These are phyloP conservation scores for Hericium erinaceus DNA, from an alignment of 768 basidiomycete genomes.

Conservation along the genomic window DNA sequence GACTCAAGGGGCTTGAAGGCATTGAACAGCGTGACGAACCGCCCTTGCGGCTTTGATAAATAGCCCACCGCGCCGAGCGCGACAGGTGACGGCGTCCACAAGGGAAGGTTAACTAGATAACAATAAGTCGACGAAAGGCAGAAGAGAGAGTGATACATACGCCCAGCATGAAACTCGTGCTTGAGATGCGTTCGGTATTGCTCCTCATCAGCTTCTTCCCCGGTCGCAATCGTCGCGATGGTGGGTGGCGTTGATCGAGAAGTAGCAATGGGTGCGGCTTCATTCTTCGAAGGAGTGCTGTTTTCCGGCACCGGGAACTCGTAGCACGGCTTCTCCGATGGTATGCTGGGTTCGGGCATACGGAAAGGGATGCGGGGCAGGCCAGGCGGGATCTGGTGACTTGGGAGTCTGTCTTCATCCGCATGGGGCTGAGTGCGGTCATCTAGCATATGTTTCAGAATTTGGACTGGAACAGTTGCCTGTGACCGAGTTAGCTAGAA, in stretches of 20 bases:
- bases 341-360: not conserved
- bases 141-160: not conserved
- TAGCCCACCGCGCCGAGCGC: not conserved
- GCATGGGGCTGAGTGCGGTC: not conserved
- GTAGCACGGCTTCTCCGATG: not conserved
- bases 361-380: not conserved
- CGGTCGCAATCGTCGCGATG: not conserved
- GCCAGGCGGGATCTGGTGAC: not conserved
- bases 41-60: not conserved
- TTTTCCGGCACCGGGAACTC: not conserved
- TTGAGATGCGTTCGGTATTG: not conserved
- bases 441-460: not conserved
- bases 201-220: not conserved
- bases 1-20: not conserved
- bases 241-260: not conserved
- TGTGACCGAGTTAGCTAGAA: not conserved
- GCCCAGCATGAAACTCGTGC: not conserved
- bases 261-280: not conserved
- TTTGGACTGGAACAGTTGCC: not conserved
- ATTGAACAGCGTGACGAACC: not conserved
- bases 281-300: not conserved
- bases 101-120: not conserved
- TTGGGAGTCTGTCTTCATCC: not conserved
- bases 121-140: not conserved
- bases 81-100: not conserved